Percentiles rank a stretch among this genome's conserved stretches.
Conservation (phyloP, 2,329 filamentous ascomycete genomes). For the Aspergillus ochraceus region DNA sequence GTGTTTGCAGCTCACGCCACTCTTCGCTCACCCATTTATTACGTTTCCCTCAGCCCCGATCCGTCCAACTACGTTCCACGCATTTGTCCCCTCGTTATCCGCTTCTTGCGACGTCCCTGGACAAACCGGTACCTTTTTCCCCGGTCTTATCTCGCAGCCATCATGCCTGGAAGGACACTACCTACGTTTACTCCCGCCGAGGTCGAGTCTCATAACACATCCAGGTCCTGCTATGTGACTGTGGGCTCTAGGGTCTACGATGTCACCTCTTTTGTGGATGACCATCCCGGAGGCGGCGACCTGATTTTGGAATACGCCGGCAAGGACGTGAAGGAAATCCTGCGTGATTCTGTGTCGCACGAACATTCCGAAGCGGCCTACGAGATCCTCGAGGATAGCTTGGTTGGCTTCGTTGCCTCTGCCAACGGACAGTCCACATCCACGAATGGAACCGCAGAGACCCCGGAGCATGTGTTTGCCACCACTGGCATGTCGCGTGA, state of each 20-base stretch:
- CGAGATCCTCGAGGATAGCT: slow-evolving; percentile 84
- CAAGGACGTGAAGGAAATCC: slow-evolving; percentile 77
- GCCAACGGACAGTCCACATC: slow-evolving; percentile 27
- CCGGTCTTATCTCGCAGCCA: slow-evolving; percentile 37
- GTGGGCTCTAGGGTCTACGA: slow-evolving; percentile 91
- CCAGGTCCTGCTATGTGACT: slow-evolving; percentile 88
- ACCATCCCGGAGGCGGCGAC: slow-evolving; percentile 87
- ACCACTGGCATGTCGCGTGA: slow-evolving; percentile 84
- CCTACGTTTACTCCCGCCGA: slow-evolving; percentile 81
- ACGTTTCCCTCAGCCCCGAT: slow-evolving; percentile 9
- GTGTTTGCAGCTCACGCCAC: slow-evolving; percentile 27
- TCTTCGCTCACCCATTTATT: slow-evolving; percentile 16
- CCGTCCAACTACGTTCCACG: slow-evolving; percentile 9
- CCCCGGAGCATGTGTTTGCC: slow-evolving; percentile 41
- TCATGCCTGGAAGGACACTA: slow-evolving; percentile 81
- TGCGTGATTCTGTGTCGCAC: slow-evolving; percentile 82
- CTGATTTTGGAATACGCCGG: slow-evolving; percentile 87
- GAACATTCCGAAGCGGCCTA: slow-evolving; percentile 90
- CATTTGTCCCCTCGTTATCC: slow-evolving; percentile 9
- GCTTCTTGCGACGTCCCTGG: not conserved
- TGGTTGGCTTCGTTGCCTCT: slow-evolving; percentile 73
- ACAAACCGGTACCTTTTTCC: not conserved
- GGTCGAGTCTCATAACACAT: slow-evolving; percentile 75
- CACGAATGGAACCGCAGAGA: slow-evolving; percentile 30
- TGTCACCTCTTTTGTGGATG: slow-evolving; percentile 84